Base-by-base conservation (phyloP, 140 eudicot species). In the Ambrosia hybrid region DNA sequence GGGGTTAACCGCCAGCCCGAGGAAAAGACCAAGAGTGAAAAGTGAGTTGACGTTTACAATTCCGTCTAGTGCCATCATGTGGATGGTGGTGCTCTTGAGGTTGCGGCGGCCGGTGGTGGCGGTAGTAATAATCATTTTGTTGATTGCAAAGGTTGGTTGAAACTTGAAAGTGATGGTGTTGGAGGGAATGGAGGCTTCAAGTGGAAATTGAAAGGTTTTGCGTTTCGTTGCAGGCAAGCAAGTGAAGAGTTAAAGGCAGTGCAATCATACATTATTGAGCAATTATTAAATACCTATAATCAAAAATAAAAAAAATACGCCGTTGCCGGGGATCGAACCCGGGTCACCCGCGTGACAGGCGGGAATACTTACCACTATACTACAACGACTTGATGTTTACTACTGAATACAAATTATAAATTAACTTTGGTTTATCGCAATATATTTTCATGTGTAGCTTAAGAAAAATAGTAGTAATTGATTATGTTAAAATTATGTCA, bases 341-440 rank as follows among this genome's bases (percentile, higher is more conserved):
- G 96, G 95, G 95, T 92, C 98, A 81, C 95, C 95, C 95, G 96
- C 87, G 98, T 92, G 96, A 92, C 97, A 91, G 96, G 89, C 96
- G 94, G 97, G 96, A 88, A 90, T 90, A 90, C 95, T 90, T 67
- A 87, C 96, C 96, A 90, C 95, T 90, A 90, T 86, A 89, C 87
- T 83, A 83, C 87, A 83, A 83, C 87, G 87, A 83, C 82, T 16
- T 74, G 8, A 62, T 62, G 68, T 2, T 36, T 1, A 1, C 0
- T 6, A 0, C 9, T 43, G 48, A 41, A 41, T 43, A 43, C 2
- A 6, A 6, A 43, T 7, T 43, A 21, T 30, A 43, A 43, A 43
- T 43, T 1, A 7, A 5, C 8, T 41, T 41, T 2, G 46, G 46
- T 48, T 48, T 11, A 48, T 46, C 2, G 13, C 52, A 46, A 46